Conservation (phyloP, 2,329 filamentous ascomycete genomes). For the Neobulgaria alba region DNA sequence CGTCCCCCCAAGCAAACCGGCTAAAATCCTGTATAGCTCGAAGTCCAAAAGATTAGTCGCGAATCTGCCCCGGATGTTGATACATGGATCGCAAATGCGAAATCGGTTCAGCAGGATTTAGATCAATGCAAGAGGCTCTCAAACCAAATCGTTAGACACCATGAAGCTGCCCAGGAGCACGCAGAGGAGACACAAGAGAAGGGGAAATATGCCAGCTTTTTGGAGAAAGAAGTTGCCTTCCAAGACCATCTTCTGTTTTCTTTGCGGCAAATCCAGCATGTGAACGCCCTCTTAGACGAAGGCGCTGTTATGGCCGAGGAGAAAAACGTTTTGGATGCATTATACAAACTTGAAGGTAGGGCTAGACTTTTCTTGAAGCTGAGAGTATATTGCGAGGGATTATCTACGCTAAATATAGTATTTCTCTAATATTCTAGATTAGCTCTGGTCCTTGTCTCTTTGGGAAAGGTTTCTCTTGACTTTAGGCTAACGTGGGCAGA, state of each 20-base stretch:
- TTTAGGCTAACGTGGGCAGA: too few relatives aligned
- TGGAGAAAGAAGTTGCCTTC: constrained; percentile 50
- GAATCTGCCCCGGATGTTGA: constrained; percentile 73
- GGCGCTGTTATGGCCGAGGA: constrained; percentile 51
- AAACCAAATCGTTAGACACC: constrained; percentile 69
- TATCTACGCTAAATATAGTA: too few relatives aligned
- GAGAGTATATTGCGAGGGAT: too few relatives aligned
- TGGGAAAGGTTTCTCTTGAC: too few relatives aligned
- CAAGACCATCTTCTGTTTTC: constrained; percentile 46
- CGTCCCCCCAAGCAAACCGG: background rate
- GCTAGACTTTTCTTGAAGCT: background rate
- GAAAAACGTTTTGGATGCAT: constrained; percentile 45
- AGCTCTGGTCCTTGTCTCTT: too few relatives aligned
- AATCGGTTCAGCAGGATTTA: constrained; percentile 78
- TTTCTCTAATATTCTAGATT: too few relatives aligned
- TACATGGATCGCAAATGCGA: constrained; percentile 78
- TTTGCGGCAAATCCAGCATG: constrained; percentile 43
- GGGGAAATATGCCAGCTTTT: constrained; percentile 47
- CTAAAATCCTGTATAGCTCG: constrained; percentile 32
- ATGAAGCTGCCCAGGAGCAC: constrained; percentile 53
- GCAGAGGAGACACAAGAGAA: constrained; percentile 31
- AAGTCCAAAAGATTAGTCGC: constrained; percentile 69
- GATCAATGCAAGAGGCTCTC: constrained; percentile 71
- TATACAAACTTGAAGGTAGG: constrained; percentile 48
- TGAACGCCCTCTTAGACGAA: constrained; percentile 52